phyloP scores from a whole-genome alignment of 257 asterid genomes.

The Datura wrightii region DNA sequence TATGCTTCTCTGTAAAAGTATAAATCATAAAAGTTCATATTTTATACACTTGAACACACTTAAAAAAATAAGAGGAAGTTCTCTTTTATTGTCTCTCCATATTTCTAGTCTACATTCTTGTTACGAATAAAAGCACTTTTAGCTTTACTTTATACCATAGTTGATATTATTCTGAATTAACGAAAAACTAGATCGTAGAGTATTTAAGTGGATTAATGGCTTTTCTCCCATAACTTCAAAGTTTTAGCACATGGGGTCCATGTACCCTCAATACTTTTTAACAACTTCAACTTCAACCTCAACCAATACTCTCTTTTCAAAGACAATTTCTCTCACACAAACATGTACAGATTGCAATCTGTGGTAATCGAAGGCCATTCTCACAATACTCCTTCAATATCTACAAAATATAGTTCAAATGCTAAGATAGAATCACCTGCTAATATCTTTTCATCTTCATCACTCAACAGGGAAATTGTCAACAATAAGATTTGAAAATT shows the following conservation, averaged over 20 bases:
- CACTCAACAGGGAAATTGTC: background rate
- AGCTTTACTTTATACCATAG: too few species aligned
- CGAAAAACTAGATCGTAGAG: background rate
- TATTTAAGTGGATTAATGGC: background rate
- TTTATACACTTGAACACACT: too few species aligned
- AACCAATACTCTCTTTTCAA: background rate
- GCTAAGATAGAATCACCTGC: background rate
- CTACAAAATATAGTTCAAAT: background rate
- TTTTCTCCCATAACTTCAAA: background rate
- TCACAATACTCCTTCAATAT: background rate
- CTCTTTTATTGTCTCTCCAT: too few species aligned
- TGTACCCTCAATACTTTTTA: background rate
- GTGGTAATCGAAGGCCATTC: background rate
- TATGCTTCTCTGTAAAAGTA: too few species aligned
- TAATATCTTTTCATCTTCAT: background rate
- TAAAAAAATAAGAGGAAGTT: too few species aligned
- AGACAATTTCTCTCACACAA: background rate
- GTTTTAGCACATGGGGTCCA: background rate
- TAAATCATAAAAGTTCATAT: too few species aligned
- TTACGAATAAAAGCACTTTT: too few species aligned
- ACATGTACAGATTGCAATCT: background rate
- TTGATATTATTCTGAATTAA: background rate
- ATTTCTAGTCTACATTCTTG: too few species aligned
- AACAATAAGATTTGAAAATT: background rate
- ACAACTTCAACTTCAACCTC: background rate